phyloP scores from a whole-genome alignment of 75 land plant genomes.

The Pinus albicaulis region DNA sequence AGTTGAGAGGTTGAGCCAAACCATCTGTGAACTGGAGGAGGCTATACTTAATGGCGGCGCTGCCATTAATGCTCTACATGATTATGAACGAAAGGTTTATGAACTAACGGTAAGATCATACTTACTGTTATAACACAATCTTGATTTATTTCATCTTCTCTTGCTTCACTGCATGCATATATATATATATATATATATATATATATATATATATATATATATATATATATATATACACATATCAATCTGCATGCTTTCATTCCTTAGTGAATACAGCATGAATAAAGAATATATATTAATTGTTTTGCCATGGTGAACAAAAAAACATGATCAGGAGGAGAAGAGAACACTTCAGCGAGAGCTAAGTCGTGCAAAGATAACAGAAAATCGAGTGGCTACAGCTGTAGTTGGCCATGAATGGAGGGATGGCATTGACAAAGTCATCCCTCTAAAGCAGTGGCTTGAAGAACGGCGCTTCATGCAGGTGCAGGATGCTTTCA shows the following conservation, averaged over 20 bases:
- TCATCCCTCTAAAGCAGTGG: conserved; percentile 98
- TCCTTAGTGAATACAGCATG: background rate
- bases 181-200: too few species aligned
- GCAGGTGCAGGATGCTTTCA: conserved; percentile 53
- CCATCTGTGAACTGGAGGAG: conserved; percentile 92
- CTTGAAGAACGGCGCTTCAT: conserved; percentile 89
- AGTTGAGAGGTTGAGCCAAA: conserved; percentile 93
- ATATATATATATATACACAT: too few species aligned
- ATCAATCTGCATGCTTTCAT: background rate
- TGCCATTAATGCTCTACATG: conserved; percentile 94
- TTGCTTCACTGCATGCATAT: background rate
- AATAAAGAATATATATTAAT: too few species aligned
- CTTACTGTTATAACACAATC: background rate
- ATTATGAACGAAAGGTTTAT: conserved; percentile 92
- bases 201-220: too few species aligned
- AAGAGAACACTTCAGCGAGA: conserved; percentile 88
- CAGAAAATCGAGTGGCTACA: conserved; percentile 87
- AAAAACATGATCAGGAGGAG: conserved; percentile 51
- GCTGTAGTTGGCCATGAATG: conserved; percentile 91
- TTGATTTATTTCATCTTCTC: background rate
- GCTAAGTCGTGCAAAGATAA: conserved; percentile 86
- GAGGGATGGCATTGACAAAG: conserved; percentile 96
- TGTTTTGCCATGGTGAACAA: too few species aligned
- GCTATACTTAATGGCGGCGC: conserved; percentile 98
- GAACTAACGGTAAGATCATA: conserved; percentile 70